A percentile compares a stretch with the other conserved stretches of the same genome.
Evolutionary conservation across 306 rosid species (phyloP).

Genomic region (Purshia tridentata): DNA sequence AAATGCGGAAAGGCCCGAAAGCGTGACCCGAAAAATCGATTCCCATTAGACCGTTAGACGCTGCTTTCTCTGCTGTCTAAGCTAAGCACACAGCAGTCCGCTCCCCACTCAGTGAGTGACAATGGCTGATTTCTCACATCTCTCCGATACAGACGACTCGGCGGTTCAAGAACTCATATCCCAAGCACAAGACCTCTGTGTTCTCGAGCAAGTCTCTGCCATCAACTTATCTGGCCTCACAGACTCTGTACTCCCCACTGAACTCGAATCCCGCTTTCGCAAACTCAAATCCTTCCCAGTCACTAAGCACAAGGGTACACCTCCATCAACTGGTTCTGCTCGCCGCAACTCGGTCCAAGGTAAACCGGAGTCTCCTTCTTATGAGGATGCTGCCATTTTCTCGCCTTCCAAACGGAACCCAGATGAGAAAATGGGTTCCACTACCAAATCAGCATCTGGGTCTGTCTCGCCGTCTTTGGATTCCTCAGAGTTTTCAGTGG

Average conservation of each 20-base stretch:
- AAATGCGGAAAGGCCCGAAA: no score
- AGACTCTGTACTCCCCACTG: constrained; percentile 53
- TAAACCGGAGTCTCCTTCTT: constrained; percentile 8
- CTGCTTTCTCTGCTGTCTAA: background rate
- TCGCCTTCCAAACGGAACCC: constrained; percentile 33
- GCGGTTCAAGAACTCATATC: constrained; percentile 67
- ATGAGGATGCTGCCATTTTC: constrained; percentile 19
- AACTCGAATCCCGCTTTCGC: constrained; percentile 80
- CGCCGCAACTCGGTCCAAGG: constrained; percentile 6
- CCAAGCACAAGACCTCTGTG: constrained; percentile 59
- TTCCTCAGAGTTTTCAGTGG: constrained; percentile 17
- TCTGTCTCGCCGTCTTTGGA: constrained; percentile 11
- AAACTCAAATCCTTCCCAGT: constrained; percentile 75
- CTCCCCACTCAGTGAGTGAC: background rate
- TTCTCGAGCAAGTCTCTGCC: constrained; percentile 72
- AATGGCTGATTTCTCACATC: constrained; percentile 54
- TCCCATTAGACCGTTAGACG: background rate
- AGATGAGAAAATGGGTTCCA: constrained; percentile 21
- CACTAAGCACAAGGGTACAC: constrained; percentile 17
- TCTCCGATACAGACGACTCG: constrained; percentile 62
- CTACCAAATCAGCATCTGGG: constrained; percentile 24
- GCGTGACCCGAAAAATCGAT: no score
- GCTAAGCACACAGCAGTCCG: background rate
- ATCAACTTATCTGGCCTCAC: constrained; percentile 70
- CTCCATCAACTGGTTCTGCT: constrained; percentile 1